Conservation (phyloP, 306 rosid genomes). For the Cucurbita argyrosperma region DNA sequence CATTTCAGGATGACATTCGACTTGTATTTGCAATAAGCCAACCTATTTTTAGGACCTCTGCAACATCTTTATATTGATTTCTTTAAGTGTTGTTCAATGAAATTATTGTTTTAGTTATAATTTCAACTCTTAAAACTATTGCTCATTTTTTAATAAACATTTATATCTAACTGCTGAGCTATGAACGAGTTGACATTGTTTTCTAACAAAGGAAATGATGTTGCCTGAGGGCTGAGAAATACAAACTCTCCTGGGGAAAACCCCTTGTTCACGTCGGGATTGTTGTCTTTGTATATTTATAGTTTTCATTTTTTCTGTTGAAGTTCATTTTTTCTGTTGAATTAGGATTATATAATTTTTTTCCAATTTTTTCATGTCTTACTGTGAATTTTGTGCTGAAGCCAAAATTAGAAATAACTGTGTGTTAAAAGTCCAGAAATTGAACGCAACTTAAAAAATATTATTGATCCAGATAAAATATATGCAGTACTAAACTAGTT, state of each 20-base stretch:
- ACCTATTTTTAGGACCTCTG: neutral
- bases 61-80: neutral
- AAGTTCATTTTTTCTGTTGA: neutral
- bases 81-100: neutral
- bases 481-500: neutral
- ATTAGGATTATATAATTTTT: neutral
- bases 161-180: neutral
- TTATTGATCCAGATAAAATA: neutral
- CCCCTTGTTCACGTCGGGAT: neutral
- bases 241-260: neutral
- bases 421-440: neutral
- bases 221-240: neutral
- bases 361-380: neutral
- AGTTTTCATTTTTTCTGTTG: neutral
- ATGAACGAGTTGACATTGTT: neutral
- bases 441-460: neutral
- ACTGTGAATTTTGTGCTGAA: neutral
- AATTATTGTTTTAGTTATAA: neutral
- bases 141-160: no score
- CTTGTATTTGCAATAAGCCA: neutral
- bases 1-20: neutral
- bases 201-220: neutral
- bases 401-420: neutral
- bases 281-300: neutral
- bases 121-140: no score